Evolutionary conservation across 495 filamentous ascomycete species (phyloP), one percentile per base, ranked within the genome.

Genomic region (Podospora pseudoanserina): DNA sequence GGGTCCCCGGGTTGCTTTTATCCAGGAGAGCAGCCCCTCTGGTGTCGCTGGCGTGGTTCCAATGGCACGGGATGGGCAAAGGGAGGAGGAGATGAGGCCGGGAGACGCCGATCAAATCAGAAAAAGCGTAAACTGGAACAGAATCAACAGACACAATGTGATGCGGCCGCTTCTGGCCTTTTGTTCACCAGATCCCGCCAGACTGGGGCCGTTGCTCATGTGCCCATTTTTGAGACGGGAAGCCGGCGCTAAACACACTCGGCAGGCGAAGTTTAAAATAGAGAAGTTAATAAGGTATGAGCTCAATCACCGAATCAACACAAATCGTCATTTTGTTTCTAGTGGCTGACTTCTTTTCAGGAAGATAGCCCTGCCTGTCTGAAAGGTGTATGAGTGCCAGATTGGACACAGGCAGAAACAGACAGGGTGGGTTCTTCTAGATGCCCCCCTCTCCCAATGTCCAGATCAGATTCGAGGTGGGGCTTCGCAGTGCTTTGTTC

Each of bases 131-230:
- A 65, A 57, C 34, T 28, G 27, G 44, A 34, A 60, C 19, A 39
- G 64, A 64, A 66, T 32, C 62, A 65, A 19, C 9, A 58, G n/a
- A 58, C 60, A 65, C 63, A 65, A 65, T 64, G 44, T 62, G 53
- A 59, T 65, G 65, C 44, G 70, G 70, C 63, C 63, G 27, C 32
- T 58, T 60, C 34, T 73, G 71, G 62, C 53, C 67, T 70, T 70
- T 70, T 73, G 71, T 73, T 70, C 68, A n/a, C 28, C 28, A 49
- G 65, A 60, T 65, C 49, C 68, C 67, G 66, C 65, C 69, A 65
- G 59, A 61, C 64, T 68, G 73, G 68, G 72, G 65, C 66, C 39
- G 57, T 58, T 70, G 71, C 68, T 75, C 73, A 75, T 71, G 70
- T 69, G 71, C 67, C 67, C 68, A 65, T 75, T 75, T 69, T 63